Evolutionary conservation across 768 basidiomycete species (phyloP), one percentile per base, ranked within the genome.

Genomic region (Lactifluus piperatus): DNA sequence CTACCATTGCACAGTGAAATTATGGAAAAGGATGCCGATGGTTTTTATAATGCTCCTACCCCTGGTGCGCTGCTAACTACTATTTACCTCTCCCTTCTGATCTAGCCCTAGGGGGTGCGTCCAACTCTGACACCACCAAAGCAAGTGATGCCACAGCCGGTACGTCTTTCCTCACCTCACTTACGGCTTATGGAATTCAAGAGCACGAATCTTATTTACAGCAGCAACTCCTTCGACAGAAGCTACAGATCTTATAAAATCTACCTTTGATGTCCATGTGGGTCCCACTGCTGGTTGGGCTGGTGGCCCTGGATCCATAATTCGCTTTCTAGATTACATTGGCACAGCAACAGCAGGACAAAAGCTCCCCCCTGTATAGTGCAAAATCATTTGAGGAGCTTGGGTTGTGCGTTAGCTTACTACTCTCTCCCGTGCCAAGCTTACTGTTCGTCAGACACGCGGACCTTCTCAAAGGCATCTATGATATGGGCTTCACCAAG

Each of bases 321-420:
- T 46, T 51, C 29, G 43, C 47, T 41, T 26, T 60, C 30, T 66
- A 92, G 93, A 94, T 99, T 63, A 98, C 94, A 20, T 80, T 98
- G 58, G 94, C 94, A 51, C 94, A 98, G 74, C 91, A 95, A 70
- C 97, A 98, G 74, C 84, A 81, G 29, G 91, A 99, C 69, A 90
- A 93, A 41, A 86, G 95, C 69, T 98, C 95, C n/a, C 97, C 95
- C 3, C 74, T 99, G 16, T 95, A 81, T 73, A 95, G 93, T 56
- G 88, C 82, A 29, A 95, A 97, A 71, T 85, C 88, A 0, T 99
- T 99, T 64, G 94, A 99, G 70, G 89, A 97, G 64, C 83, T 99
- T 46, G 94, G 94, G 60, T 73, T 99, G 94, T 97, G 37, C 67
- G 92, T 80, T 5, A 29, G 89, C 68, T 75, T 89, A 30, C 91